Evolutionary conservation across 2,329 filamentous ascomycete genomes (phyloP), one percentile per base, ranked within the genome.

Genomic region (Beauveria rudraprayagi): DNA sequence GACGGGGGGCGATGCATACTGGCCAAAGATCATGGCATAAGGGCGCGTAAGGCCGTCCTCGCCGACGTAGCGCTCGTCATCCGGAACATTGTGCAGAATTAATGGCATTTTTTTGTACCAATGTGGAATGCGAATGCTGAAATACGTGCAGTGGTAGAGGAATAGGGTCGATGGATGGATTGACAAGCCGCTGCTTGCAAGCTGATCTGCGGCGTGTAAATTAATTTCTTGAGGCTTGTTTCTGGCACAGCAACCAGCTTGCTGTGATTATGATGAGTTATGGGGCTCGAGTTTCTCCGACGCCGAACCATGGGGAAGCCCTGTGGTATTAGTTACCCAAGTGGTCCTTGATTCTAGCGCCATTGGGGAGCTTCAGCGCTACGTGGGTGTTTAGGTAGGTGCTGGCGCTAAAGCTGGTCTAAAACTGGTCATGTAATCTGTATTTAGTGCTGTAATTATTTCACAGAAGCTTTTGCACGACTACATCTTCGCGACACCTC

Each of bases 21-120:
- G 81, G 68, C 83, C 80, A 68, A 84, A 86, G 43, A 86, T 78
- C 80, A 88, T 84, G 64, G 84, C 85, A 69, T 87, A 88, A 2
- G 85, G 85, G 63, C 85, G 76, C 71, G 83, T 82, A 65, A 87
- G 70, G 63, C 85, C 85, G 73, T 88, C 85, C 58, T 86, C 83
- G 61, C 85, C 85, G 6, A 84, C 75, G 70, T 87, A 88, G 55
- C 85, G 81, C 70, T 88, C 85, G 56, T 88, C 85, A 65, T 88
- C 85, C 61, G 85, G 84, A 65, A 88, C 85, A 70, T 87, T 87
- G 70, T 88, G 85, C 40, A 88, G 76, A 68, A 88, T 87, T 62
- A 88, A 76, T 66, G 85, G 85, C 61, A 84, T 80, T 84, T 87
- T 87, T 65, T 87, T 65, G 65, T 69, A 61, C n/a, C 37, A 17